Percentiles rank a stretch among this genome's conserved stretches.
Conservation (phyloP, 2,329 filamentous ascomycete species). For the Fulvia fulva region DNA sequence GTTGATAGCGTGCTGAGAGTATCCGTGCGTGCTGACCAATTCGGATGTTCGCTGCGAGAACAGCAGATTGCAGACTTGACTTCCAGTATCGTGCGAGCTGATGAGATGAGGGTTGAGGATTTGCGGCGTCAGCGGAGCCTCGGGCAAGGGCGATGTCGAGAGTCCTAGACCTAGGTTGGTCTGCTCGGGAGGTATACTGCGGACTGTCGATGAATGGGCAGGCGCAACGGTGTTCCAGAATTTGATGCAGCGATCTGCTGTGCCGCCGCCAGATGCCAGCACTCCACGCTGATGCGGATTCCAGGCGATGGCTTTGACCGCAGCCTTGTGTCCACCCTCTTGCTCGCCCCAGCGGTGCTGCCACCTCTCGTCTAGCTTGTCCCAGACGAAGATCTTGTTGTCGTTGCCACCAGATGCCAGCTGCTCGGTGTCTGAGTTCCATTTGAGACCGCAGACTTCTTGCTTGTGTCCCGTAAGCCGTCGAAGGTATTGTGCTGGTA, state of each 20-base stretch:
- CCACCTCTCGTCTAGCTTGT: slow-evolving; percentile 87
- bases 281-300: slow-evolving; percentile 92
- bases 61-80: slow-evolving; percentile 96
- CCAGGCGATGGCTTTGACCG: slow-evolving; percentile 97
- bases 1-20: slow-evolving; percentile 97
- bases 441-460: slow-evolving; percentile 92
- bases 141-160: slow-evolving; percentile 22
- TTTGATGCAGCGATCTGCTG: slow-evolving; percentile 91
- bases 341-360: slow-evolving; percentile 93
- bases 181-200: slow-evolving; percentile 24
- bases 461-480: slow-evolving; percentile 94
- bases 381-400: slow-evolving; percentile 99
- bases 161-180: slow-evolving; percentile 26
- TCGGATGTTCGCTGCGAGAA: slow-evolving; percentile 98
- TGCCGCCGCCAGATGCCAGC: slow-evolving; percentile 92
- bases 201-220: slow-evolving; percentile 35
- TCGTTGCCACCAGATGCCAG: slow-evolving; percentile 95
- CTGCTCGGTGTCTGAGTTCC: slow-evolving; percentile 95
- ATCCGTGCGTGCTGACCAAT: slow-evolving; percentile 94
- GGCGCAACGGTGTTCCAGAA: slow-evolving; percentile 80
- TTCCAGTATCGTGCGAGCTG: slow-evolving; percentile 91
- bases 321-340: slow-evolving; percentile 89
- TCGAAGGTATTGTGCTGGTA: slow-evolving; percentile 82
- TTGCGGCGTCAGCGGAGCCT: slow-evolving; percentile 32
- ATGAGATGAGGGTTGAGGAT: slow-evolving; percentile 46